phyloP scores from a whole-genome alignment of 2,329 filamentous ascomycete genomes.

The Dryadomyces quercivorus region DNA sequence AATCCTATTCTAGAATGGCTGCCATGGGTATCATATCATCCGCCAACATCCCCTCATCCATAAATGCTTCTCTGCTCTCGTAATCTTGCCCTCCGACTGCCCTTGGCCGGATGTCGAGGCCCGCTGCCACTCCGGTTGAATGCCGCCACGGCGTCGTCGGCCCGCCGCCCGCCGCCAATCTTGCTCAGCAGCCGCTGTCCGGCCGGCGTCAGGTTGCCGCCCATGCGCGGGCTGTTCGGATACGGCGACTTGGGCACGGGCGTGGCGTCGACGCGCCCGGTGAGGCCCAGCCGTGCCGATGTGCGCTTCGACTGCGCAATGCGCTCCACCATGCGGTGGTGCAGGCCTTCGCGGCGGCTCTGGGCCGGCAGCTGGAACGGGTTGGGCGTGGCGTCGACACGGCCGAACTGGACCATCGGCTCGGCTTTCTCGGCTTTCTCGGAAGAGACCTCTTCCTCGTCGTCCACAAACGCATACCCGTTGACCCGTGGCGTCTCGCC shows the following conservation, averaged over 20 bases:
- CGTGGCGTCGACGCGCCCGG: conserved; percentile 41
- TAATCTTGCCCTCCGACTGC: conserved; percentile 9
- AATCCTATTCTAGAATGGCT: no score
- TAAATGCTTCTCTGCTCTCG: conserved; percentile 5
- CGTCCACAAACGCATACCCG: conserved; percentile 89
- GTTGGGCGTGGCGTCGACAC: conserved; percentile 52
- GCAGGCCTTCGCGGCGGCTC: conserved; percentile 65
- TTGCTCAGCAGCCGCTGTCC: conserved; percentile 56
- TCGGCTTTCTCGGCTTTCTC: conserved; percentile 16
- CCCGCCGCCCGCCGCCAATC: conserved; percentile 32
- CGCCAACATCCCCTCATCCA: background rate
- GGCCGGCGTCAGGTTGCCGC: conserved; percentile 56
- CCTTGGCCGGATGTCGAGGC: conserved; percentile 1
- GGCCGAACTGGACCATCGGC: conserved; percentile 43
- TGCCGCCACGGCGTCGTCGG: conserved; percentile 4
- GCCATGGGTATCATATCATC: no score
- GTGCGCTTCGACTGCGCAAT: conserved; percentile 61
- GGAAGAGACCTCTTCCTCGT: conserved; percentile 40
- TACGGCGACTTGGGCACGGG: conserved; percentile 37
- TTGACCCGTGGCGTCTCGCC: conserved; percentile 82
- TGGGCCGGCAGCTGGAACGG: conserved; percentile 71
- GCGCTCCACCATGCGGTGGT: conserved; percentile 76
- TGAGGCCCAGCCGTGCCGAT: conserved; percentile 45
- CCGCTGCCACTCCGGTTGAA: conserved; percentile 5
- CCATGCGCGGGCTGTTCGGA: conserved; percentile 49